phyloP scores from a whole-genome alignment of 1,284 basidiomycete genomes.

The Thelephora terrestris region DNA sequence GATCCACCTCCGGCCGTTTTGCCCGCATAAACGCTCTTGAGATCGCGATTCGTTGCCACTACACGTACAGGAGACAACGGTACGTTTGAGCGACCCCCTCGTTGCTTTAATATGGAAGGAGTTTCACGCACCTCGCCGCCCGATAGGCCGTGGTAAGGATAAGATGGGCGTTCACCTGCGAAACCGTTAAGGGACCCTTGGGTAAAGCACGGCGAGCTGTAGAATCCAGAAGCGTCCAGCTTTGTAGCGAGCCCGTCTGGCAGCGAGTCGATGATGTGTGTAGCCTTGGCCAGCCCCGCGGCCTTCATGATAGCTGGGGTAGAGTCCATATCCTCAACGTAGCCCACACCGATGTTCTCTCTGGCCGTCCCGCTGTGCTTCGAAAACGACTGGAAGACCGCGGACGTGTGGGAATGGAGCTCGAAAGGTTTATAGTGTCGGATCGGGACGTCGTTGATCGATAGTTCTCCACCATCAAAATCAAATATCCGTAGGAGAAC shows the following conservation, averaged over 20 bases:
- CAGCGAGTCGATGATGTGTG: constrained; percentile 46
- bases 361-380: constrained; percentile 64
- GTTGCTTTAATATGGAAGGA: too few species aligned
- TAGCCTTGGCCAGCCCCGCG: constrained; percentile 56
- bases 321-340: constrained; percentile 45
- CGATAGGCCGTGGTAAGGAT: constrained; percentile 53
- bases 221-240: constrained; percentile 51
- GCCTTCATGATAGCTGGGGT: constrained; percentile 47
- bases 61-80: constrained; percentile 12
- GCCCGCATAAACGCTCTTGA: constrained; percentile 79
- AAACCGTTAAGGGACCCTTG: constrained; percentile 10
- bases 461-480: constrained; percentile 53
- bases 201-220: constrained; percentile 34
- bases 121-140: constrained; percentile 61
- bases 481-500: constrained; percentile 68
- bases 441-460: constrained; percentile 59
- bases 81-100: background rate
- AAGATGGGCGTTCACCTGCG: constrained; percentile 16
- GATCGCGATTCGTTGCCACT: constrained; percentile 83
- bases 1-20: constrained; percentile 59
- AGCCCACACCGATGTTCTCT: constrained; percentile 73
- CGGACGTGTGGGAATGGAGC: constrained; percentile 60
- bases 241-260: constrained; percentile 59
- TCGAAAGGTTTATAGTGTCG: constrained; percentile 52
- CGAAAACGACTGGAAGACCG: constrained; percentile 78